These are phyloP conservation scores for Rhodocollybia butyracea DNA, from an alignment of 768 basidiomycete genomes.

Conservation along the genomic window DNA sequence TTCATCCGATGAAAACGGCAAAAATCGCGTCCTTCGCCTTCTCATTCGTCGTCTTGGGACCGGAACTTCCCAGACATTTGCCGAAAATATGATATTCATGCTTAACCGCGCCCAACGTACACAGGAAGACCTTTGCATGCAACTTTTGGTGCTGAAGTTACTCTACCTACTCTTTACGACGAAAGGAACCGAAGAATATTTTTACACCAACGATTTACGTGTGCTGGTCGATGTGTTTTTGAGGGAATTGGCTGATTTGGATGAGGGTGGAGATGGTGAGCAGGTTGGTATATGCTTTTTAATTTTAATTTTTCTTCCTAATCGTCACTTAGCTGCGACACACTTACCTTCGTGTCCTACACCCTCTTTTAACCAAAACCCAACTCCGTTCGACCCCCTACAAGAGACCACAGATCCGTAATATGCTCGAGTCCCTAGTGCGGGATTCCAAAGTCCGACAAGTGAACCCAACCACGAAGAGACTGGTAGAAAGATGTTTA, in stretches of 20 bases:
- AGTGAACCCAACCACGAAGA: constrained; percentile 80
- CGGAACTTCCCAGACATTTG: constrained; percentile 96
- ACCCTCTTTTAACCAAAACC: constrained; percentile 92
- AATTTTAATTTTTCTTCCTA: not conserved
- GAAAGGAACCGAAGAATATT: constrained; percentile 89
- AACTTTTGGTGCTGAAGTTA: constrained; percentile 89
- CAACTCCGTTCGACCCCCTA: constrained; percentile 84
- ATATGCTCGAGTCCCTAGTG: constrained; percentile 74
- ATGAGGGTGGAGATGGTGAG: constrained; percentile 58
- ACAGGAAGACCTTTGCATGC: constrained; percentile 91
- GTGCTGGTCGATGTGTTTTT: constrained; percentile 97
- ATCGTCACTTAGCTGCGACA: constrained; percentile 67
- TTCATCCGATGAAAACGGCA: not conserved
- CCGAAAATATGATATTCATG: constrained; percentile 99
- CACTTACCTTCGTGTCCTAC: constrained; percentile 94
- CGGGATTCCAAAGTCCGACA: constrained; percentile 76
- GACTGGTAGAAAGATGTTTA: constrained; percentile 90
- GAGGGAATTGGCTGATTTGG: constrained; percentile 77
- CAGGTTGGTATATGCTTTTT: constrained; percentile 53
- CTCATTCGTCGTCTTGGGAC: constrained; percentile 80
- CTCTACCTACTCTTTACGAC: constrained; percentile 95
- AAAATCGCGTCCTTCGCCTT: constrained; percentile 80
- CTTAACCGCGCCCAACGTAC: constrained; percentile 87
- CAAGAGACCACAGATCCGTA: constrained; percentile 88
- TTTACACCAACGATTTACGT: constrained; percentile 96